Evolutionary conservation across 345 rosid species (phyloP).

Genomic region (Gossypium longicalyx): DNA sequence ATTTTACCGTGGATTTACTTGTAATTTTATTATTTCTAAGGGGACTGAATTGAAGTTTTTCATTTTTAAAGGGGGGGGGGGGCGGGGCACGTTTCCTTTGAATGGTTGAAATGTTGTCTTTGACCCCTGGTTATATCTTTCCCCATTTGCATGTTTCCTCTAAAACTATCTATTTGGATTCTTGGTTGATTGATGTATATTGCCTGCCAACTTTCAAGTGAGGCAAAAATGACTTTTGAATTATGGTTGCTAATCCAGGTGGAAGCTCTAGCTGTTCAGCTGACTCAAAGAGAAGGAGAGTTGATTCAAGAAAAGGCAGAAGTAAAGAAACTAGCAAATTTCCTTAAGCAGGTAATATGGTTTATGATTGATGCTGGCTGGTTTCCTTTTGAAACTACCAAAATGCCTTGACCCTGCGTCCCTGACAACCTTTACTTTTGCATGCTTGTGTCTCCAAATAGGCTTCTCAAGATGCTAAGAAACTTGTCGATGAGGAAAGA

Average conservation of each 20-base stretch:
- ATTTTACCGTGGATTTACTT: no score
- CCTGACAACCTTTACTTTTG: slow-evolving; percentile 2
- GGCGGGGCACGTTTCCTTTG: no score
- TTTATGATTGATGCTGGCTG: background rate
- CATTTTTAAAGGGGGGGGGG: no score
- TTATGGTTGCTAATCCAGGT: slow-evolving; percentile 51
- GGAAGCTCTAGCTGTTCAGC: slow-evolving; percentile 90
- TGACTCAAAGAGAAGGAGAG: slow-evolving; percentile 96
- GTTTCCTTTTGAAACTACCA: background rate
- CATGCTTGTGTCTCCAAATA: slow-evolving; percentile 25
- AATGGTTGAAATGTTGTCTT: background rate
- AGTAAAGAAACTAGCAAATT: slow-evolving; percentile 89
- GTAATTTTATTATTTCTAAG: no score
- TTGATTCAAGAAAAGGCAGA: slow-evolving; percentile 84
- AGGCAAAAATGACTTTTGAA: background rate
- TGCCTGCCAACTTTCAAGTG: background rate
- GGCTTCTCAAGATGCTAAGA: slow-evolving; percentile 99
- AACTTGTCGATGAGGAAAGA: slow-evolving; percentile 91
- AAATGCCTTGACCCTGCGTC: background rate
- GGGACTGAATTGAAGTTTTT: no score
- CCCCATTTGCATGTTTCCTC: background rate
- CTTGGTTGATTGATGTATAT: slow-evolving; percentile 8
- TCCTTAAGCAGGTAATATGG: slow-evolving; percentile 73
- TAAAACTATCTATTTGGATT: background rate
- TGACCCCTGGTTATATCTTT: background rate